Evolutionary conservation across 106 monocot species (phyloP), one percentile per base, ranked within the genome.

Genomic region (Amphibolis antarctica): DNA sequence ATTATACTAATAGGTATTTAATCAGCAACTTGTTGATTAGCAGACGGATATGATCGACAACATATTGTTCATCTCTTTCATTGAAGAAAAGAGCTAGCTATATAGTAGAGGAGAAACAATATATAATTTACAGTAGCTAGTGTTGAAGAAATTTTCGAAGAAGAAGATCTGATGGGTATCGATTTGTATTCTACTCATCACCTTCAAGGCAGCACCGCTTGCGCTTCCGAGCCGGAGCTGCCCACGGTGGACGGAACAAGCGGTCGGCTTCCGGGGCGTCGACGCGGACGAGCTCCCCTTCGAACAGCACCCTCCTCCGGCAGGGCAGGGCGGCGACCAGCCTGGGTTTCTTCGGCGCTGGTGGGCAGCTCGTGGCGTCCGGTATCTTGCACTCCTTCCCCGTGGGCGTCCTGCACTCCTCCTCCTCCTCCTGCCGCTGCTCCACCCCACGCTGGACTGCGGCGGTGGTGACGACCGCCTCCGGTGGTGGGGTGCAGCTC

Each of bases 161-260:
- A n/a, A n/a, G n/a, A n/a, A n/a, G n/a, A n/a, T n/a, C n/a, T n/a
- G n/a, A n/a, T n/a, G n/a, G n/a, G n/a, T n/a, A n/a, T n/a, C n/a
- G n/a, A n/a, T n/a, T n/a, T n/a, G n/a, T n/a, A n/a, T n/a, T n/a
- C n/a, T n/a, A n/a, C n/a, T n/a, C n/a, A n/a, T n/a, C n/a, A n/a
- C n/a, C n/a, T n/a, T n/a, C n/a, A n/a, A n/a, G n/a, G 57, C 57
- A 28, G 28, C 57, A 57, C 57, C 25, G 24, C 57, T 57, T 57
- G 28, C 57, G 24, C 28, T 28, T 57, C 57, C 57, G 24, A 26
- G 25, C 5, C 6, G 57, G 24, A 57, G 28, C 27, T 10, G 14
- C 25, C 3, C 27, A 26, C 6, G 28, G 12, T 28, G 5, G 24
- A 57, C 26, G 57, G 57, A 57, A 57, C 23, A 57, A 6, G 15